Conservation (phyloP, 108 stramenopile species). For the Nannochloropsis oceanica region DNA sequence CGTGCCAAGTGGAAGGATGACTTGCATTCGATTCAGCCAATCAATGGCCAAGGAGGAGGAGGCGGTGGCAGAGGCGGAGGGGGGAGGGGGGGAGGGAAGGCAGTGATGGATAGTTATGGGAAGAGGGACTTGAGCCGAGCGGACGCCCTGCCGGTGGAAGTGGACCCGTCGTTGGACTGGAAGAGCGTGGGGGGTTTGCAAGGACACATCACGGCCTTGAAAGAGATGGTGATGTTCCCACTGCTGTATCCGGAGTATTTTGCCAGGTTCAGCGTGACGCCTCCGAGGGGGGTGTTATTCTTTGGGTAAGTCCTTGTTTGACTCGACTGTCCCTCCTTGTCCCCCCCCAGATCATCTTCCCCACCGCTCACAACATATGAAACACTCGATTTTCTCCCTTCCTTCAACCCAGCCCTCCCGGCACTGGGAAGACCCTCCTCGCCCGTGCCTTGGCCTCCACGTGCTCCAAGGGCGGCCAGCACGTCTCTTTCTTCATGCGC, state of each 20-base stretch:
- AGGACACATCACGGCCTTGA: constrained; percentile 18
- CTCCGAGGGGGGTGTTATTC: constrained; percentile 26
- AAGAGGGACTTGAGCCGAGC: constrained; percentile 8
- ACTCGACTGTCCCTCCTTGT: too few species aligned
- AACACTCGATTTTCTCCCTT: too few species aligned
- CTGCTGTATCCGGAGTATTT: constrained; percentile 29
- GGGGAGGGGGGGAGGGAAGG: neutral
- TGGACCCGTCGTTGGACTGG: constrained; percentile 7
- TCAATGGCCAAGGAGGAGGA: neutral
- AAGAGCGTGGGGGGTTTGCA: constrained; percentile 10
- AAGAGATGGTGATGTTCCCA: constrained; percentile 35
- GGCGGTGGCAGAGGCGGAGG: neutral
- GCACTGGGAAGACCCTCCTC: constrained; percentile 30
- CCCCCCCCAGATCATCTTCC: neutral
- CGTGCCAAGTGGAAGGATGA: neutral
- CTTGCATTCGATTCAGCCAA: constrained; percentile 5
- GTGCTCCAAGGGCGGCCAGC: constrained; percentile 23
- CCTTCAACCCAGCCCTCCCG: constrained; percentile 13
- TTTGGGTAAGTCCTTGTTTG: neutral
- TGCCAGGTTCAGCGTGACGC: neutral
- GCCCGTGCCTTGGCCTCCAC: constrained; percentile 29
- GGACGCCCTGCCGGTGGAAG: constrained; percentile 16
- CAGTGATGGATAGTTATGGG: neutral
- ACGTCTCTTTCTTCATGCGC: constrained; percentile 33
- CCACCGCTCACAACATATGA: neutral